Evolutionary conservation across 2,329 filamentous ascomycete genomes (phyloP).

Genomic region (Apiospora sp.): DNA sequence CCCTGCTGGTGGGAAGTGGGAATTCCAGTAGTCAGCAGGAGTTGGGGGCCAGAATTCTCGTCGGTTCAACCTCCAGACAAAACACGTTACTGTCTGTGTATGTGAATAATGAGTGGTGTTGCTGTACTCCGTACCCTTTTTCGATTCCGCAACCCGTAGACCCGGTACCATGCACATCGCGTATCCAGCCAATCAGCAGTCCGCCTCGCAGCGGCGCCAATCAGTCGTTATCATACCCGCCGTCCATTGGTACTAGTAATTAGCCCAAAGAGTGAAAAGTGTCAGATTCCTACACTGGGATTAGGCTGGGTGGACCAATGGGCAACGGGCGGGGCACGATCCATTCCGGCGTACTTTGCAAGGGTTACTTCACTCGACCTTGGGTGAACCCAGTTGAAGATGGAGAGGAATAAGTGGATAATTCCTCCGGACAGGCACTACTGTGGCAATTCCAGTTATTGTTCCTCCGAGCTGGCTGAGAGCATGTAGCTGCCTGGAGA

Average conservation of each 20-base stretch:
- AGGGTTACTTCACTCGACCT: neutral
- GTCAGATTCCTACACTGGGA: neutral
- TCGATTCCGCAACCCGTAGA: neutral
- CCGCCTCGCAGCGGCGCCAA: neutral
- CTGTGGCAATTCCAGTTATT: neutral
- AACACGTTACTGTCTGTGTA: neutral
- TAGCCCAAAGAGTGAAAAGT: neutral
- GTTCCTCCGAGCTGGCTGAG: neutral
- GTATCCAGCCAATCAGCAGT: conserved; percentile 1
- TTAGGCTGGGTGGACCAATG: neutral
- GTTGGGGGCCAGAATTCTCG: neutral
- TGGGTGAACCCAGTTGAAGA: neutral
- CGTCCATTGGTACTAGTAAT: neutral
- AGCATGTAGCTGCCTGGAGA: neutral
- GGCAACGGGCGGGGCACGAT: neutral
- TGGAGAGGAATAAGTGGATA: neutral
- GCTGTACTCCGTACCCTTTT: neutral
- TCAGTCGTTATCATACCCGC: neutral
- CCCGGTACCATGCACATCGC: neutral
- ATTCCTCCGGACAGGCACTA: neutral
- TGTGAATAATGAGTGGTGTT: neutral
- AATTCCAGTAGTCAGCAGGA: neutral
- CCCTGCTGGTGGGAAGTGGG: neutral
- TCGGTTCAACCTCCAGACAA: neutral
- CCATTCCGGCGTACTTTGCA: neutral